Evolutionary conservation across 108 stramenopile genomes (phyloP).

Genomic region (Phaeodactylum tricornutum): DNA sequence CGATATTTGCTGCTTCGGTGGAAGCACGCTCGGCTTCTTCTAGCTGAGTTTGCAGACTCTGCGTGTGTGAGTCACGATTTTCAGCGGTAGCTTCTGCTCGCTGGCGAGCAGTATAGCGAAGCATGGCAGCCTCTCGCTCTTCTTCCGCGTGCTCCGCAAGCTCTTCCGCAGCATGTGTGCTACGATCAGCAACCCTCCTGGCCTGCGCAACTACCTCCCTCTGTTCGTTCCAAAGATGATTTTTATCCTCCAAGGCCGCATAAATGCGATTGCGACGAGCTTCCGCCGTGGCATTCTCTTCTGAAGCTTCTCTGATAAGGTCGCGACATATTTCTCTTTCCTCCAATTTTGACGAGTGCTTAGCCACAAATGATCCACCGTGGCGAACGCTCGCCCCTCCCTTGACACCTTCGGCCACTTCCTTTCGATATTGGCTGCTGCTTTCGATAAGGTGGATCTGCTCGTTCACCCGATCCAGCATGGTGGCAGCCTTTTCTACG

Average conservation of each 20-base stretch:
- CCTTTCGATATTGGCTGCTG: constrained; percentile 24
- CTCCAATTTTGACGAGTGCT: constrained; percentile 41
- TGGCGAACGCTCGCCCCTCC: constrained; percentile 17
- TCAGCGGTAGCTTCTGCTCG: constrained; percentile 48
- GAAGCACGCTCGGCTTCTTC: constrained; percentile 57
- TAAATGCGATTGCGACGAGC: constrained; percentile 16
- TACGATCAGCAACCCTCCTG: constrained; percentile 51
- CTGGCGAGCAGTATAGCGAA: constrained; percentile 45
- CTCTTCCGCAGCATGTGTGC: constrained; percentile 48
- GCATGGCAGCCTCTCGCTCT: constrained; percentile 70
- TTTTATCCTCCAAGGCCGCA: constrained; percentile 38
- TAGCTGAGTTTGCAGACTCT: constrained; percentile 51
- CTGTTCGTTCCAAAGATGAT: constrained; percentile 41
- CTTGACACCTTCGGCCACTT: constrained; percentile 18
- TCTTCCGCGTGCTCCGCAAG: constrained; percentile 72
- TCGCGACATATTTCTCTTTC: constrained; percentile 26
- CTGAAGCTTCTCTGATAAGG: constrained; percentile 26
- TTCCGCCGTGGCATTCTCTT: constrained; percentile 24
- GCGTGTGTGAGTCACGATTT: constrained; percentile 32
- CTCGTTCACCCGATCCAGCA: constrained; percentile 46
- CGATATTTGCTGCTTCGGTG: constrained; percentile 34
- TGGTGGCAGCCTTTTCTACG: constrained; percentile 32
- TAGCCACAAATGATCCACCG: constrained; percentile 13
- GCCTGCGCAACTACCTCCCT: constrained; percentile 47
- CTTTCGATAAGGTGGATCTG: constrained; percentile 43